Evolutionary conservation across 2,329 filamentous ascomycete species (phyloP).

Genomic region (Aspergillus neoniger): DNA sequence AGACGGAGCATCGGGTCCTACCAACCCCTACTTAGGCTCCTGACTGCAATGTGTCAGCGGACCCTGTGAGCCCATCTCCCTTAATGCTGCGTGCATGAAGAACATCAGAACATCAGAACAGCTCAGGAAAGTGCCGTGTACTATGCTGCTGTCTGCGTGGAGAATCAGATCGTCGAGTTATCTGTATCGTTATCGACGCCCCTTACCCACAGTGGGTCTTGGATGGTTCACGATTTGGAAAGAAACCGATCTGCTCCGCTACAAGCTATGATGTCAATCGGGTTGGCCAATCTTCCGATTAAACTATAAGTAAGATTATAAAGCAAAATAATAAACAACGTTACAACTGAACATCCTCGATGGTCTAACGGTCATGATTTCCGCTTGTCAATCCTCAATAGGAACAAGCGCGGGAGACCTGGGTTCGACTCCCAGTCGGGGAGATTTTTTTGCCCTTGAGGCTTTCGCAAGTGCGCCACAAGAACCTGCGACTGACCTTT

Average conservation of each 20-base stretch:
- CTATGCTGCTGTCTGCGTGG: background rate
- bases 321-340: background rate
- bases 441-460: background rate
- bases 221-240: background rate
- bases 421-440: conserved; percentile 12
- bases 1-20: background rate
- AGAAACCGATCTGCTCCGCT: background rate
- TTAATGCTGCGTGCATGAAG: background rate
- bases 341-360: background rate
- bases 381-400: conserved; percentile 9
- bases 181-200: background rate
- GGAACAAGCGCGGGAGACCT: conserved; percentile 13
- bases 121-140: background rate
- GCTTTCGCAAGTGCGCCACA: no score
- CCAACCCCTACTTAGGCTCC: background rate
- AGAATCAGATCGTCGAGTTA: background rate
- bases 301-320: background rate
- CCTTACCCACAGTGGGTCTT: background rate
- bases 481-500: no score
- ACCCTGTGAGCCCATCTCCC: background rate
- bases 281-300: background rate
- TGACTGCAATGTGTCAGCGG: background rate
- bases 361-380: conserved; percentile 13
- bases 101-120: background rate
- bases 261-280: conserved; percentile 1